These are phyloP conservation scores for Dalbergia cochinchinensis DNA, from an alignment of 306 rosid genomes.

Conservation along the genomic window DNA sequence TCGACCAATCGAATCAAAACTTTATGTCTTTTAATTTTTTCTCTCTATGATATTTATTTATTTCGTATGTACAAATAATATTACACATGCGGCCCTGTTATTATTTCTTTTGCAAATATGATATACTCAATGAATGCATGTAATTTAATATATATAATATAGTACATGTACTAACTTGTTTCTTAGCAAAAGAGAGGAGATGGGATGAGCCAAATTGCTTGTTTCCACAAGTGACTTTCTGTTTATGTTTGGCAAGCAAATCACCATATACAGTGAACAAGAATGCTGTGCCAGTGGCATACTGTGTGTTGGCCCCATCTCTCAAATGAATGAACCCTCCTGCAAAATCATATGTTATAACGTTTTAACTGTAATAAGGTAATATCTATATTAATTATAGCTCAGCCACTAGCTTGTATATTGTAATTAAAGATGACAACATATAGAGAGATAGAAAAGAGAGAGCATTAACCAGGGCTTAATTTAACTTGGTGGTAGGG, in stretches of 20 bases:
- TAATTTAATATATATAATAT: neutral
- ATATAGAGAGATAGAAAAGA: neutral
- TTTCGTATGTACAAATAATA: too few species aligned
- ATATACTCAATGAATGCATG: neutral
- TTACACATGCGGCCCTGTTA: too few species aligned
- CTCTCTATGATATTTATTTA: too few species aligned
- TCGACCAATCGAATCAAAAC: too few species aligned
- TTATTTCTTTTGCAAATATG: neutral
- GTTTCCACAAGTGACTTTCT: slow-evolving; percentile 61
- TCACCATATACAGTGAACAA: slow-evolving; percentile 69
- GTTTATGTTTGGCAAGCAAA: slow-evolving; percentile 59
- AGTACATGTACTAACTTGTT: slow-evolving; percentile 61
- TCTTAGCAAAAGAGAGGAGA: slow-evolving; percentile 65
- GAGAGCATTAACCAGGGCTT: slow-evolving; percentile 60
- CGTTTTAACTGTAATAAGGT: neutral
- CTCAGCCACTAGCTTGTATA: neutral
- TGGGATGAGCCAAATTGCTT: slow-evolving; percentile 47
- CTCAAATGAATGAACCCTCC: slow-evolving; percentile 79
- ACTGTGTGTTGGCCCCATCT: slow-evolving; percentile 93
- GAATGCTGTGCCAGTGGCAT: slow-evolving; percentile 69
- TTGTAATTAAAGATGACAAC: neutral
- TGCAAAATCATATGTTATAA: slow-evolving; percentile 18
- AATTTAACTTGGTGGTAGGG: slow-evolving; percentile 70
- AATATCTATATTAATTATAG: neutral
- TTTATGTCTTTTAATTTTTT: too few species aligned